These are phyloP conservation scores for Nigrospora osmanthi DNA, from an alignment of 2,329 filamentous ascomycete species.

Conservation along the genomic window DNA sequence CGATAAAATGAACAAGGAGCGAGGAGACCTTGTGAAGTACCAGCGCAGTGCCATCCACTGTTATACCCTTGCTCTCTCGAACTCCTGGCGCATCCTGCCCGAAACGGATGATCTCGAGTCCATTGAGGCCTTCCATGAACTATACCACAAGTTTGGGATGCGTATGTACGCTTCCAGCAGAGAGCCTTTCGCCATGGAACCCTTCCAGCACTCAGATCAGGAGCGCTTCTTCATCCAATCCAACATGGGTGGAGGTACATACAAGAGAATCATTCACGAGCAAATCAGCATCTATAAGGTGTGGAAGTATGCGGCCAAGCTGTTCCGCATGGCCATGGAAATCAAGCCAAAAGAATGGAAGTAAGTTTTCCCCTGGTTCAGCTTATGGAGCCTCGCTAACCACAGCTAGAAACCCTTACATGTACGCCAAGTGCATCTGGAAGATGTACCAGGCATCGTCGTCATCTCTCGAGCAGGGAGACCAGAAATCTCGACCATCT, in stretches of 20 bases:
- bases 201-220: constrained; percentile 48
- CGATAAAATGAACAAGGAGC: constrained; percentile 83
- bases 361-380: constrained; percentile 24
- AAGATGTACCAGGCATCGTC: constrained; percentile 50
- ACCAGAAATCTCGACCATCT: constrained; percentile 27
- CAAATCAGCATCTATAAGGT: constrained; percentile 53
- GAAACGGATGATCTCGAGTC: constrained; percentile 31
- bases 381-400: constrained; percentile 12
- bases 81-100: constrained; percentile 38
- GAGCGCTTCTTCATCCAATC: constrained; percentile 49
- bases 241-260: constrained; percentile 38
- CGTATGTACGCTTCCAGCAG: constrained; percentile 54
- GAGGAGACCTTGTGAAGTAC: constrained; percentile 63
- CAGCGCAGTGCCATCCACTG: constrained; percentile 81
- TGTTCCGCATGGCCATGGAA: constrained; percentile 49
- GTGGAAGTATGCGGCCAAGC: constrained; percentile 50
- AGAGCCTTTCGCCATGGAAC: constrained; percentile 56
- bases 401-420: constrained; percentile 42
- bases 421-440: constrained; percentile 56
- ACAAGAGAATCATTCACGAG: constrained; percentile 42
- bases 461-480: constrained; percentile 34
- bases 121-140: constrained; percentile 43
- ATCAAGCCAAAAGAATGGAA: constrained; percentile 50
- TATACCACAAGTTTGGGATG: constrained; percentile 55
- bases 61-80: constrained; percentile 54